A percentile compares a stretch with the other conserved stretches of the same genome.
phyloP scores from a whole-genome alignment of 495 filamentous ascomycete species.

The Parmelia sp. region DNA sequence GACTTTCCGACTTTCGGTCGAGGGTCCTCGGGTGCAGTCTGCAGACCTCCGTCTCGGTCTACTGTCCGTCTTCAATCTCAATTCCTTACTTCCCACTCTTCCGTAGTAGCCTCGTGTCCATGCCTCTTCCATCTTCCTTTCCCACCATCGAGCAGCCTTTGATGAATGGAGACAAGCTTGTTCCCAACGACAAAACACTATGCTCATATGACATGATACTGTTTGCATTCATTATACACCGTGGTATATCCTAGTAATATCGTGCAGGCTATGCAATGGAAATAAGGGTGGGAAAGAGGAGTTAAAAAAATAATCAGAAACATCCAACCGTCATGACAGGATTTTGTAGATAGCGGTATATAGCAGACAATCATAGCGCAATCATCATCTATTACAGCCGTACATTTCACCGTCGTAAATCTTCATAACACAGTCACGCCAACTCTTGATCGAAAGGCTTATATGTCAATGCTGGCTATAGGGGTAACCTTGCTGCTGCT shows the following conservation, averaged over 20 bases:
- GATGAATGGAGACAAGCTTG: background rate
- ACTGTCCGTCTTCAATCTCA: too few species aligned
- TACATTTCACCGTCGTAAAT: background rate
- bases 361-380: background rate
- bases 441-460: background rate
- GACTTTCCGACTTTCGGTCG: too few species aligned
- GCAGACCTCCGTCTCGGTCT: too few species aligned
- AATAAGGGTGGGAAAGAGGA: too few species aligned
- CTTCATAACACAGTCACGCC: background rate
- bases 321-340: background rate
- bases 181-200: background rate
- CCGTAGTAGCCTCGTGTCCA: too few species aligned
- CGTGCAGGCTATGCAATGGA: background rate
- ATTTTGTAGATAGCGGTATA: background rate
- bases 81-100: background rate
- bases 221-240: background rate
- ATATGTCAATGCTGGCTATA: conserved; percentile 10
- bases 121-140: background rate
- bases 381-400: background rate
- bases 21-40: background rate
- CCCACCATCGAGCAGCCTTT: background rate
- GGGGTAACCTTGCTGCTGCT: conserved; percentile 8
- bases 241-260: background rate
- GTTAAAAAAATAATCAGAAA: too few species aligned
- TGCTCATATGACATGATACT: background rate